A percentile compares a stretch with the other conserved stretches of the same genome.
These are phyloP conservation scores for Aspergillus calidoustus DNA, from an alignment of 2,329 filamentous ascomycete genomes.

Conservation along the genomic window DNA sequence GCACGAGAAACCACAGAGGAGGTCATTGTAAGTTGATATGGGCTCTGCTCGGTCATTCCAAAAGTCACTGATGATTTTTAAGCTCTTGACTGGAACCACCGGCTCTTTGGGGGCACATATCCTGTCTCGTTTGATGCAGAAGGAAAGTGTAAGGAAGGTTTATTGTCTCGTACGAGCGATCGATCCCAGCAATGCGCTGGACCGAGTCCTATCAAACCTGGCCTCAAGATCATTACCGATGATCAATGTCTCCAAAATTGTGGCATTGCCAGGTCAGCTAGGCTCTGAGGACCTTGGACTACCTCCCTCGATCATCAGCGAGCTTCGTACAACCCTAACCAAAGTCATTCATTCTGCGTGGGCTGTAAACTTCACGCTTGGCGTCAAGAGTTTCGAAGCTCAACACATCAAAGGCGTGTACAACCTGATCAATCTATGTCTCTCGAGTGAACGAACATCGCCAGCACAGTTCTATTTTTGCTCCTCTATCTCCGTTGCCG, in stretches of 20 bases:
- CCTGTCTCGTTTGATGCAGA: conserved; percentile 48
- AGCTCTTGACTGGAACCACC: conserved; percentile 66
- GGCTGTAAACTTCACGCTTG: conserved; percentile 67
- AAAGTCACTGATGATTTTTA: neutral
- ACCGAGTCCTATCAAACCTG: conserved; percentile 18
- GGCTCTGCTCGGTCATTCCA: neutral
- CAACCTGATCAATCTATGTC: conserved; percentile 50
- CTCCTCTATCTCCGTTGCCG: conserved; percentile 55
- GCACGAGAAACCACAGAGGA: conserved; percentile 32
- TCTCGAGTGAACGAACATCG: conserved; percentile 34
- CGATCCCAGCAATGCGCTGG: conserved; percentile 3
- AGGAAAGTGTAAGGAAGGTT: conserved; percentile 7
- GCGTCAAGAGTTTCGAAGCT: conserved; percentile 59
- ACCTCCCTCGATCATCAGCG: conserved; percentile 22
- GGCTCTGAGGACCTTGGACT: conserved; percentile 10
- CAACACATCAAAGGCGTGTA: conserved; percentile 58
- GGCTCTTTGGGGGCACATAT: conserved; percentile 69
- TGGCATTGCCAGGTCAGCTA: conserved; percentile 11
- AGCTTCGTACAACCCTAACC: conserved; percentile 51
- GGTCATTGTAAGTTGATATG: conserved; percentile 23
- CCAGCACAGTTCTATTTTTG: conserved; percentile 55
- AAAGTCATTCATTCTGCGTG: conserved; percentile 67
- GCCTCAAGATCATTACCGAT: conserved; percentile 12
- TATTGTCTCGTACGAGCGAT: conserved; percentile 18
- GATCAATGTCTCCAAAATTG: conserved; percentile 15